A percentile compares a stretch with the other conserved stretches of the same genome.
phyloP scores from a whole-genome alignment of 2,329 filamentous ascomycete species.

The Sporothrix luriei region DNA sequence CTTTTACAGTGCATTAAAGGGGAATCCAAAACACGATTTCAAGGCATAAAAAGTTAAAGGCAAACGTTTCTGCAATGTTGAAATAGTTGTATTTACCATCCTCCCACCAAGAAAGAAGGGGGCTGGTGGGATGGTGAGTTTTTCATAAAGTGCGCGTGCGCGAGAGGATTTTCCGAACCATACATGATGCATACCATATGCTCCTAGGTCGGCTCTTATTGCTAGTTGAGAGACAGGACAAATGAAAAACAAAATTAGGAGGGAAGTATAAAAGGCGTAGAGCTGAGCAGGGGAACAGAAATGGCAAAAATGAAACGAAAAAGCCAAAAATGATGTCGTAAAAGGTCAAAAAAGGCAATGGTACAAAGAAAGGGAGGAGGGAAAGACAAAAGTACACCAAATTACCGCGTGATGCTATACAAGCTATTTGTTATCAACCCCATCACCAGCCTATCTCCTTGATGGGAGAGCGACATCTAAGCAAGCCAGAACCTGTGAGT shows the following conservation, averaged over 20 bases:
- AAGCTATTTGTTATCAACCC: neutral
- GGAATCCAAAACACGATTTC: neutral
- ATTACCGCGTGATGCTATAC: constrained; percentile 21
- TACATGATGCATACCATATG: constrained; percentile 31
- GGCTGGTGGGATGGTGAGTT: neutral
- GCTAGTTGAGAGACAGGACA: constrained; percentile 26
- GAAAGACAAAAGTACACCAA: constrained; percentile 13
- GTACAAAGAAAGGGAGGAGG: neutral
- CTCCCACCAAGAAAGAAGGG: neutral
- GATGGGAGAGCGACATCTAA: constrained; percentile 35
- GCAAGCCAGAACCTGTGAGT: constrained; percentile 34
- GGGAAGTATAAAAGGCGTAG: neutral
- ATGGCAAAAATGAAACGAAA: neutral
- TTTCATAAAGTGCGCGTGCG: neutral
- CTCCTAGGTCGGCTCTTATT: constrained; percentile 28
- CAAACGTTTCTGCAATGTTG: constrained; percentile 22
- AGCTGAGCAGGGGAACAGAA: constrained; percentile 11
- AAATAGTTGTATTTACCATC: constrained; percentile 18
- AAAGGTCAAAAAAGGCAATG: neutral
- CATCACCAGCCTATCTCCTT: constrained; percentile 29
- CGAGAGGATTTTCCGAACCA: constrained; percentile 27
- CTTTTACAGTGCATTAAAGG: neutral
- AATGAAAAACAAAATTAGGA: neutral
- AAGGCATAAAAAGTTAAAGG: neutral
- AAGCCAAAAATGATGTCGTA: neutral